These are phyloP conservation scores for Hamamelis virginiana DNA, from an alignment of 164 flowering plant genomes.

Conservation along the genomic window DNA sequence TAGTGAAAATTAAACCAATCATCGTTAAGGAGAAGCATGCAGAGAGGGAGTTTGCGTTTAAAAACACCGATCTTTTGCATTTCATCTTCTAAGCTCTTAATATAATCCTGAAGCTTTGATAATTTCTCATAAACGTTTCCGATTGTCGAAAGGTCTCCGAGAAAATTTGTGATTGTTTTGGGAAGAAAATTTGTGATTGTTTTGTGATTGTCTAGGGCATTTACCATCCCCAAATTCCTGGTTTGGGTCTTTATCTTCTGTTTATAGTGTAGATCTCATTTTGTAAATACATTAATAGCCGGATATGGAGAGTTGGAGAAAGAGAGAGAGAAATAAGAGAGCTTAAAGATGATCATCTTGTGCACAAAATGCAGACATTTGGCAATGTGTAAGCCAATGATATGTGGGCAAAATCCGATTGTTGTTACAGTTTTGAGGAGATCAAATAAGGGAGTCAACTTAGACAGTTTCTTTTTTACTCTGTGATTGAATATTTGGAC, in stretches of 20 bases:
- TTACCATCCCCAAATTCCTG: no score
- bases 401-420: slow-evolving; percentile 13
- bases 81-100: slow-evolving; percentile 58
- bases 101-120: slow-evolving; percentile 39
- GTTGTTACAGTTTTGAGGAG: slow-evolving; percentile 31
- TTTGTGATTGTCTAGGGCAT: no score
- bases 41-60: slow-evolving; percentile 80
- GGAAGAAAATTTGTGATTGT: slow-evolving; percentile 37
- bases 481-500: slow-evolving; percentile 55
- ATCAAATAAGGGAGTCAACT: slow-evolving; percentile 31
- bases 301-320: no score
- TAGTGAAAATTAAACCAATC: no score
- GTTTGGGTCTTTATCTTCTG: no score
- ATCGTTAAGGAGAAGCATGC: slow-evolving; percentile 81
- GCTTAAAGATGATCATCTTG: no score
- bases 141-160: slow-evolving; percentile 40
- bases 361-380: no score
- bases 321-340: no score
- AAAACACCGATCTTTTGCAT: slow-evolving; percentile 76
- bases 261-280: no score
- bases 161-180: slow-evolving; percentile 39
- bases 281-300: no score
- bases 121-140: slow-evolving; percentile 30
- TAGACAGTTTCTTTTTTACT: slow-evolving; percentile 62
- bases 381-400: no score